phyloP scores from a whole-genome alignment of 2,329 filamentous ascomycete genomes.

The Sporothrix protearum region DNA sequence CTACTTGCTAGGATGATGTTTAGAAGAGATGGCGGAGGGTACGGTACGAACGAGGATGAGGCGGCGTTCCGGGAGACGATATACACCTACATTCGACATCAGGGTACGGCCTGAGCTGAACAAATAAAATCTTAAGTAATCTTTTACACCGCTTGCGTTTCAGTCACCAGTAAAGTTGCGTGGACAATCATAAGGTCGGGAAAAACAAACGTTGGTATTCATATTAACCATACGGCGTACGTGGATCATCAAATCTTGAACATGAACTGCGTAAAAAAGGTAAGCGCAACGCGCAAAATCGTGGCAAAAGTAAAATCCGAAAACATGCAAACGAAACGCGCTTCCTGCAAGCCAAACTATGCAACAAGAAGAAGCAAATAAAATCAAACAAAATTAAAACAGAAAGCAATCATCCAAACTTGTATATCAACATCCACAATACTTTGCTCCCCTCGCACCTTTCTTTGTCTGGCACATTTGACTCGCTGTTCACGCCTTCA shows the following conservation, averaged over 20 bases:
- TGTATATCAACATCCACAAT: background rate
- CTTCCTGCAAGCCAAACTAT: background rate
- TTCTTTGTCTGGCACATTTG: background rate
- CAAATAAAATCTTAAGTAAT: background rate
- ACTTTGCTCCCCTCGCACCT: background rate
- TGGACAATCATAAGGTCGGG: background rate
- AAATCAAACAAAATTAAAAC: background rate
- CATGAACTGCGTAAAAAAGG: conserved; percentile 3
- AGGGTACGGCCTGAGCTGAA: background rate
- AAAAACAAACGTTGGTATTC: background rate
- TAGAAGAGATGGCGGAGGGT: background rate
- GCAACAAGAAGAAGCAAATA: background rate
- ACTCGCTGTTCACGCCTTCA: conserved; percentile 49
- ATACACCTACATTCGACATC: background rate
- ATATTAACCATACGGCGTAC: background rate
- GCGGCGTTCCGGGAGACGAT: conserved; percentile 1
- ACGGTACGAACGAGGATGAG: background rate
- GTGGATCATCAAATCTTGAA: conserved; percentile 7
- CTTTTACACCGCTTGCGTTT: background rate
- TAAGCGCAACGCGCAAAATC: background rate
- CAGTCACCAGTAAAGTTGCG: background rate
- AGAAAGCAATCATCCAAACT: background rate
- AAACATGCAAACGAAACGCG: background rate
- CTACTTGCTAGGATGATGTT: background rate
- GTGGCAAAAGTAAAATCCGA: background rate